Evolutionary conservation across 1,284 basidiomycete genomes (phyloP).

Genomic region (Ustilago nuda): DNA sequence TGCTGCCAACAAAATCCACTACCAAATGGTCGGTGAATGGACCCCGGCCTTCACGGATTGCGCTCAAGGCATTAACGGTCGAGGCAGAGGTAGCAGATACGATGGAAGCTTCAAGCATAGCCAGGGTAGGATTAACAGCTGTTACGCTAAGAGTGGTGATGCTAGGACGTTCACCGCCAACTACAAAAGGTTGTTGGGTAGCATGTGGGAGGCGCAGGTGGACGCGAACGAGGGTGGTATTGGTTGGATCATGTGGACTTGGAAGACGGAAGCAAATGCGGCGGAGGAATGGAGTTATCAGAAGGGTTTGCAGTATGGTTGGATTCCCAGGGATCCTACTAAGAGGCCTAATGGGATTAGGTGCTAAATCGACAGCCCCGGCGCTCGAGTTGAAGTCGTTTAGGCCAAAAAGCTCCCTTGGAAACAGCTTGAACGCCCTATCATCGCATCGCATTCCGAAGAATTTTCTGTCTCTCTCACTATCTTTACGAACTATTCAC

Average conservation of each 20-base stretch:
- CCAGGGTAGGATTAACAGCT: conserved; percentile 75
- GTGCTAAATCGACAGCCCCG: conserved; percentile 12
- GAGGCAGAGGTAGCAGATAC: conserved; percentile 79
- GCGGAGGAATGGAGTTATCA: conserved; percentile 68
- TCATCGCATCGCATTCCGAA: neutral
- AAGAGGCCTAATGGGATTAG: conserved; percentile 36
- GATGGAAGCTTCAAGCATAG: conserved; percentile 76
- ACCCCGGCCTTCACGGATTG: conserved; percentile 81
- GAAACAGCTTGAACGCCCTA: conserved; percentile 11
- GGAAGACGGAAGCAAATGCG: conserved; percentile 75
- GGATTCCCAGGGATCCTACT: conserved; percentile 58
- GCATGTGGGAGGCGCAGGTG: conserved; percentile 85
- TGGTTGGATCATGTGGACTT: conserved; percentile 87
- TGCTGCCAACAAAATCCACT: conserved; percentile 54
- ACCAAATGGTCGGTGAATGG: conserved; percentile 68
- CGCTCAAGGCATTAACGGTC: conserved; percentile 79
- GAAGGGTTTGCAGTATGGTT: conserved; percentile 64
- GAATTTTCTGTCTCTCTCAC: conserved; percentile 3
- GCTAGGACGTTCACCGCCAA: conserved; percentile 78
- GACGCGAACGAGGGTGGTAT: conserved; percentile 70
- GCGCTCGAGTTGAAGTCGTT: neutral
- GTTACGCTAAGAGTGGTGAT: conserved; percentile 78
- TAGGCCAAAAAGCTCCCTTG: conserved; percentile 13
- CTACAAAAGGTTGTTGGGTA: conserved; percentile 85
- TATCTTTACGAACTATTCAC: conserved; percentile 18